Evolutionary conservation across 129 eudicot genomes (phyloP), one percentile per base, ranked within the genome.

Genomic region (Scalesia atractyloides): DNA sequence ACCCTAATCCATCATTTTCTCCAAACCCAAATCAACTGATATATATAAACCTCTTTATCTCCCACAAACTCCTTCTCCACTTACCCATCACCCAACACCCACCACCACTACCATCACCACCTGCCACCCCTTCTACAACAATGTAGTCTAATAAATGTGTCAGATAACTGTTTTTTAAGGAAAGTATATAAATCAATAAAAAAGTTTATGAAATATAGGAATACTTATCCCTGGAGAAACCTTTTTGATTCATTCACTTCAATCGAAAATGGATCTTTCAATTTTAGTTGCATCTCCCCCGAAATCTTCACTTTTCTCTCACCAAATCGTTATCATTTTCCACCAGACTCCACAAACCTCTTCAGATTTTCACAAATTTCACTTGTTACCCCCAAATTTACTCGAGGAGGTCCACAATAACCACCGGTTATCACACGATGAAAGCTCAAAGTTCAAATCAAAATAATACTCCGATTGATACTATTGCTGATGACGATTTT

Each of bases 201-300:
- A n/a, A n/a, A n/a, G n/a, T n/a, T n/a, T n/a, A n/a, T n/a, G n/a
- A n/a, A n/a, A n/a, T n/a, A n/a, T n/a, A n/a, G n/a, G n/a, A n/a
- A n/a, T n/a, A n/a, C n/a, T n/a, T n/a, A 48, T 66, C 70, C 12
- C 20, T 49, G 39, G 24, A 73, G 20, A 63, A 49, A 36, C 51
- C 70, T 53, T 73, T n/a, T n/a, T n/a, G n/a, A n/a, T n/a, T n/a
- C n/a, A n/a, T n/a, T 44, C 34, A 18, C 11, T 30, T 48, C 39
- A 61, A 50, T 47, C 59, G 17, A 63, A 63, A 16, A 86, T 86
- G 91, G 84, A 83, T 34, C 68, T 86, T 49, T 75, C 81, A 78
- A 81, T 76, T 54, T n/a, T n/a, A n/a, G n/a, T n/a, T n/a, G 3
- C 63, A 4, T 53, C 74, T 30, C 50, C 82, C 18, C 49, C 36